These are phyloP conservation scores for Penicillium palitans DNA, from an alignment of 2,329 filamentous ascomycete genomes.

Conservation along the genomic window DNA sequence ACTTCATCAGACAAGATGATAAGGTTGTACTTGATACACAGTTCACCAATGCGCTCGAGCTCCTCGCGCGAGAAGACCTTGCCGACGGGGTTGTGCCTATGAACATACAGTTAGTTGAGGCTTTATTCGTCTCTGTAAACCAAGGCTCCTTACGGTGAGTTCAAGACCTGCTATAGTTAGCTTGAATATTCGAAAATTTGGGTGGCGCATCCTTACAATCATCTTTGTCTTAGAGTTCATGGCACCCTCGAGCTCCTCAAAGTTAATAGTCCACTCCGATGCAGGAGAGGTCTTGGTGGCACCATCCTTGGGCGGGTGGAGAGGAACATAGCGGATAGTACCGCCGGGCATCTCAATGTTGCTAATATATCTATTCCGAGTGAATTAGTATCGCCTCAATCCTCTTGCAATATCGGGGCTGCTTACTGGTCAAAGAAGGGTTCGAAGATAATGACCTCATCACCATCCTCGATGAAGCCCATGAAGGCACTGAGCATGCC, in stretches of 20 bases:
- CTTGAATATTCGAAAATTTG: background rate
- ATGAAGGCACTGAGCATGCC: conserved; percentile 97
- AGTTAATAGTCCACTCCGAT: conserved; percentile 83
- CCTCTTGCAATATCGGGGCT: background rate
- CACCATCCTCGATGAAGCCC: conserved; percentile 90
- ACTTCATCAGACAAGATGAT: conserved; percentile 92
- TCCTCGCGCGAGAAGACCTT: conserved; percentile 90
- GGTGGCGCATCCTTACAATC: conserved; percentile 70
- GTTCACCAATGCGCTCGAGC: conserved; percentile 76
- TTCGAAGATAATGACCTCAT: conserved; percentile 97
- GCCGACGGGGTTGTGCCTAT: conserved; percentile 83
- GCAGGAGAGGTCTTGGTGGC: conserved; percentile 78
- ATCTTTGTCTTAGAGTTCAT: conserved; percentile 90
- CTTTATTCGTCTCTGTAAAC: background rate
- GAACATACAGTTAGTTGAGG: conserved; percentile 14
- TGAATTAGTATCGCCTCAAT: background rate
- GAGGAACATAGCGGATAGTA: conserved; percentile 90
- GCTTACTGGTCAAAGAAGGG: conserved; percentile 93
- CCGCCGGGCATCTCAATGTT: conserved; percentile 99
- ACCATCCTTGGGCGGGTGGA: conserved; percentile 83
- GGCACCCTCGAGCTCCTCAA: conserved; percentile 74
- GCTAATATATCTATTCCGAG: conserved; percentile 69
- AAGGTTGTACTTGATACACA: conserved; percentile 90
- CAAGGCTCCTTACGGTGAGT: conserved; percentile 48
- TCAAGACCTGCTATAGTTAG: conserved; percentile 44